Conservation (phyloP, 2,329 filamentous ascomycete species). For the Karstenula rhodostoma region DNA sequence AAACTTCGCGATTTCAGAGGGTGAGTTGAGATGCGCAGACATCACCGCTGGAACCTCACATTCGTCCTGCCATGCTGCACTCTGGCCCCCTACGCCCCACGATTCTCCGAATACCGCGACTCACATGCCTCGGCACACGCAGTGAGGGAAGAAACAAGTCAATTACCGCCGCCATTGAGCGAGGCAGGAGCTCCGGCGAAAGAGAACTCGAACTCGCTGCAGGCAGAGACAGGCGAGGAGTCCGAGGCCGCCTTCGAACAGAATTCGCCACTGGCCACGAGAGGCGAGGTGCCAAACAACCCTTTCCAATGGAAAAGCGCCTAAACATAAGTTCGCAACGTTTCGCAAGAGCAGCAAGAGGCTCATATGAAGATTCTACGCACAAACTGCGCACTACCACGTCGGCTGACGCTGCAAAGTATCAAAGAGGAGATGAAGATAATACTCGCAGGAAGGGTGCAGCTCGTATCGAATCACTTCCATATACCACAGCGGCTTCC, state of each 20-base stretch:
- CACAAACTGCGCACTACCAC: background rate
- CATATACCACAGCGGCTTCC: conserved; percentile 84
- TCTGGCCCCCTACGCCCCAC: conserved; percentile 24
- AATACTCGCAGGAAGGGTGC: background rate
- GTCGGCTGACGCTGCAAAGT: background rate
- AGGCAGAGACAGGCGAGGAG: conserved; percentile 13
- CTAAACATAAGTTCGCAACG: no score
- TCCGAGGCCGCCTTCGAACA: background rate
- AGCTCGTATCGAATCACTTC: conserved; percentile 55
- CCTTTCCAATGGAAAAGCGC: background rate
- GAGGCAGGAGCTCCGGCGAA: conserved; percentile 28
- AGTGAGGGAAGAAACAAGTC: conserved; percentile 38
- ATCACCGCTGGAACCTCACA: background rate
- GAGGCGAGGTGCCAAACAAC: no score
- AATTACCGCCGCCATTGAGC: conserved; percentile 43
- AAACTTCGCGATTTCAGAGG: background rate
- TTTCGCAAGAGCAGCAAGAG: background rate
- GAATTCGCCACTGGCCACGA: no score
- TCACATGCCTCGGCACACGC: conserved; percentile 25
- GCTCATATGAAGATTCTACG: background rate
- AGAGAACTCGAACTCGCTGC: background rate
- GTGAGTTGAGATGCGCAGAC: background rate
- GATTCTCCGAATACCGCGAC: conserved; percentile 26
- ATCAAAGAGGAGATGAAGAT: background rate
- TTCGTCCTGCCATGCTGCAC: conserved; percentile 31